These are phyloP conservation scores for Suillus subalutaceus DNA, from an alignment of 768 basidiomycete species.

Conservation along the genomic window DNA sequence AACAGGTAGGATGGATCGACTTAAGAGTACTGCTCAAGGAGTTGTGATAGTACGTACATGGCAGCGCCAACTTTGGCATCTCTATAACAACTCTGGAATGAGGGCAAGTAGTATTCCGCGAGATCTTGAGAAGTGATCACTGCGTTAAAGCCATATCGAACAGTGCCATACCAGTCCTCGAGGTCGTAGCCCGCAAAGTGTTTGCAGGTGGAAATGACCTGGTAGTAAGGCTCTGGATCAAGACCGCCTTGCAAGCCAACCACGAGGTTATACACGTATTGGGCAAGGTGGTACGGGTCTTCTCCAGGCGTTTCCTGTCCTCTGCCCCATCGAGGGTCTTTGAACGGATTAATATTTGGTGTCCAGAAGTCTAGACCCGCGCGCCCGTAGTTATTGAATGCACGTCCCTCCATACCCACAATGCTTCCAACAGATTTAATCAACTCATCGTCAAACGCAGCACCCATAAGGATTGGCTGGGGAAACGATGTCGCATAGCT, in stretches of 20 bases:
- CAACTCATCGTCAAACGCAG: constrained; percentile 57
- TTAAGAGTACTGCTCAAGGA: not conserved
- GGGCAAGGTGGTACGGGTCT: constrained; percentile 54
- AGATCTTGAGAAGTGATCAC: constrained; percentile 57
- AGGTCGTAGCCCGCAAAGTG: constrained; percentile 63
- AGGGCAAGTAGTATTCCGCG: constrained; percentile 55
- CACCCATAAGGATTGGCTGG: constrained; percentile 55
- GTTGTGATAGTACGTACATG: constrained; percentile 36
- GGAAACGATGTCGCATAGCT: constrained; percentile 63
- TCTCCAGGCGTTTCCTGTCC: constrained; percentile 67
- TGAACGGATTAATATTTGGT: constrained; percentile 56
- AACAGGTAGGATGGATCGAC: not conserved
- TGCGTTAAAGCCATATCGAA: constrained; percentile 54
- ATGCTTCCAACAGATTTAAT: constrained; percentile 51
- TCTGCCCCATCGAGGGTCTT: constrained; percentile 65
- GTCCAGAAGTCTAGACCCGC: constrained; percentile 61
- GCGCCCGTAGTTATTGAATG: constrained; percentile 56
- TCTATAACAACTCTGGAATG: constrained; percentile 62
- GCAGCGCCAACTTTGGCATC: constrained; percentile 62
- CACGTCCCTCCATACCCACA: constrained; percentile 59
- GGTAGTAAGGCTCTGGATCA: constrained; percentile 52
- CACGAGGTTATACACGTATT: constrained; percentile 57
- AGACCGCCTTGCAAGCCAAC: constrained; percentile 60
- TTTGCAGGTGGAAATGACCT: constrained; percentile 60
- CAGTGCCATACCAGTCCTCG: constrained; percentile 56